Evolutionary conservation across 2,329 filamentous ascomycete genomes (phyloP), one percentile per base, ranked within the genome.

Genomic region (Chaetomium globosum): DNA sequence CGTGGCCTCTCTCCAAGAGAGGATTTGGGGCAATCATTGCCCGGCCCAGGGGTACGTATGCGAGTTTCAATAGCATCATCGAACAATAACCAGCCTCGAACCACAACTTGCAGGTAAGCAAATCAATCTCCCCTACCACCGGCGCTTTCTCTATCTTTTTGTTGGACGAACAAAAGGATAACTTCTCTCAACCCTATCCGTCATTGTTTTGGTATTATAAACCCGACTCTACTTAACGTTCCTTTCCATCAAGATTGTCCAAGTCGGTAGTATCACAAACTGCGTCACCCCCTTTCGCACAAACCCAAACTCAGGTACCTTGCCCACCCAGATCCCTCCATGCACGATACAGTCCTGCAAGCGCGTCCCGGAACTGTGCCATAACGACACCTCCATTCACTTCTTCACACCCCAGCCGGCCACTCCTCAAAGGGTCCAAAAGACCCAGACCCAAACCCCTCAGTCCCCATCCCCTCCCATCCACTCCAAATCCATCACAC

Each of bases 111-210:
- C 16, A 46, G 33, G 52, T 54, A 54, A 54, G 52, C 21, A 30
- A 31, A 31, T 19, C 16, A 54, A n/a, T 13, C n/a, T 5, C 23
- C 33, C 26, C 49, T 16, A 10, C n/a, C 54, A 54, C 52, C 52
- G 21, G 30, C 52, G 52, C 52, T 54, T 54, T 36, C 30, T 36
- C 52, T 33, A 54, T 54, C 31, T 54, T 54, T 54, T 43, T 54
- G 16, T 3, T 52, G 7, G 1, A 30, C 5, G 26, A 23, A 26
- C 28, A 39, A 4, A 39, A 16, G 13, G 36, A 39, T 39, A 36
- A 12, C 8, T 36, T 36, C 33, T 36, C 33, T 36, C 33, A 10
- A 36, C 33, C 33, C 12, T 36, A 9, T 36, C 33, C 12, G 9
- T 36, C 33, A 26, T 36, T 31, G 31, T 31, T 36, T 36, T 9